phyloP scores from a whole-genome alignment of 371 early-diverging fungal genomes.

The Haplosporangium sp. region DNA sequence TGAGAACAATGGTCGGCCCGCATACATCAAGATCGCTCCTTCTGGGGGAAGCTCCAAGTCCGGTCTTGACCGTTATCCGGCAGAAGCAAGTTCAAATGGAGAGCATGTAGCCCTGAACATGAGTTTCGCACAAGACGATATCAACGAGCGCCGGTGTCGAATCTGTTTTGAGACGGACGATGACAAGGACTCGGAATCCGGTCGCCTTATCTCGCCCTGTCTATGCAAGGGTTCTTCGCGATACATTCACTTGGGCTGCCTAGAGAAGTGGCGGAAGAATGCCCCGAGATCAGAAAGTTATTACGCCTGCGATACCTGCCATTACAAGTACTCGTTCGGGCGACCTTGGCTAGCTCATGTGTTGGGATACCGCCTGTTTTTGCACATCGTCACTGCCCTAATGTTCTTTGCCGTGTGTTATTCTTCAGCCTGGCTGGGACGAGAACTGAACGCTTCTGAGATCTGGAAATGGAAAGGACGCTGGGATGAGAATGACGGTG shows the following conservation, averaged over 20 bases:
- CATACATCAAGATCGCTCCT: no score
- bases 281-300: constrained; percentile 17
- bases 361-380: constrained; percentile 19
- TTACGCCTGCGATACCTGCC: constrained; percentile 43
- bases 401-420: constrained; percentile 9
- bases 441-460: neutral
- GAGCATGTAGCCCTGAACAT: neutral
- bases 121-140: neutral
- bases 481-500: neutral
- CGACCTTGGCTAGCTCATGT: constrained; percentile 29
- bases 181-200: constrained; percentile 8
- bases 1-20: no score
- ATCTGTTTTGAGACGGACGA: constrained; percentile 37
- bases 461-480: constrained; percentile 18
- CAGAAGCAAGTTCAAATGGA: neutral
- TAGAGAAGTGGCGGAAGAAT: constrained; percentile 28
- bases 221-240: constrained; percentile 41
- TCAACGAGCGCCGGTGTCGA: constrained; percentile 30
- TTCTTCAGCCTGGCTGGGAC: constrained; percentile 6
- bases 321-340: constrained; percentile 38
- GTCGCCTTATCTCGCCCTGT: constrained; percentile 45
- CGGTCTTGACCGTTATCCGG: no score
- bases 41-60: no score
- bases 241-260: constrained; percentile 45
- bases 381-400: constrained; percentile 4